Evolutionary conservation across 139 green algal genomes (phyloP), one percentile per base, ranked within the genome.

Genomic region (Chlorella vulgaris): DNA sequence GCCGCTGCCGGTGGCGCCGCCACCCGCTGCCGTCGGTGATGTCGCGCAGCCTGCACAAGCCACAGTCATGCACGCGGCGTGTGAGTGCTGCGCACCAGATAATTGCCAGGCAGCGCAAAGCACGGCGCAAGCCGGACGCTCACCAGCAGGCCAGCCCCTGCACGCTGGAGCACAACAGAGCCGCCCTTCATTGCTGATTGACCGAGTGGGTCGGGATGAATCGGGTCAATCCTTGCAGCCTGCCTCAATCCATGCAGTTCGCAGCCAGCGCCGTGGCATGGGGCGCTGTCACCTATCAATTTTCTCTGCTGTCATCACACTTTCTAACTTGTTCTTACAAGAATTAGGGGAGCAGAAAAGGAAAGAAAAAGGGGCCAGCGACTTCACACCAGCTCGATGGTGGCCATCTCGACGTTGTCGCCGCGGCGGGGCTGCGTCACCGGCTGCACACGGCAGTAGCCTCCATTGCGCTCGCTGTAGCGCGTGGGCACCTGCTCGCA

Each of bases 351-450:
- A n/a, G n/a, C n/a, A n/a, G n/a, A n/a, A n/a, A n/a, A n/a, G n/a
- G n/a, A n/a, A n/a, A n/a, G n/a, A 58, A 15, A 15, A 36, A 62
- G 35, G 33, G 38, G 40, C 1, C 33, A 35, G 31, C 22, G 38
- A 2, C 21, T 40, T 92, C 89, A 98, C 0, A 99, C 95, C 31
- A 99, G 91, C 90, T 99, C 96, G 75, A 99, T 98, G 62, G 90
- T 89, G 31, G 93, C 94, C 96, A 99, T 98, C 85, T 97, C 92
- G 1, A 94, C 90, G 69, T 94, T 94, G 81, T 99, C 97, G 4
- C 97, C 97, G 13, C 95, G 83, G 65, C 90, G 68, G 50, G 81
- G 50, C 60, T 74, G 78, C 13, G 80, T 65, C 69, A 94, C 88
- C 4, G 87, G 76, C 65, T 90, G 94, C 21, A 99, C 90, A 10